A percentile compares a stretch with the other conserved stretches of the same genome.
Conservation (phyloP, 495 filamentous ascomycete genomes). For the Hyaloscypha bicolor region DNA sequence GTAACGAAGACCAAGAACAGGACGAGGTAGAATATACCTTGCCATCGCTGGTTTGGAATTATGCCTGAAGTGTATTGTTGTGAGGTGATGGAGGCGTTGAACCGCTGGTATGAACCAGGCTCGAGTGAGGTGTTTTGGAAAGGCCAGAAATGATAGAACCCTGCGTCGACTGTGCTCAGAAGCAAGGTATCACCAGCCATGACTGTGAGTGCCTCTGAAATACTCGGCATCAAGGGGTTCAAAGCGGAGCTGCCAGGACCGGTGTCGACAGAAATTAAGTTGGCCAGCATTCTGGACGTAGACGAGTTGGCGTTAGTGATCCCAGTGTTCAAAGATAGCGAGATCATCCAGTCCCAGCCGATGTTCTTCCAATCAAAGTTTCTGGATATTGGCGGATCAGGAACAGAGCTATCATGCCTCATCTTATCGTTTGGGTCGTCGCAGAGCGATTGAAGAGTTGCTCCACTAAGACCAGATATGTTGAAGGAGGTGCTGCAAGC, state of each 20-base stretch:
- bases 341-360: conserved; percentile 57
- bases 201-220: conserved; percentile 68
- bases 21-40: conserved; percentile 62
- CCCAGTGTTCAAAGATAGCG: conserved; percentile 62
- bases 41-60: conserved; percentile 51
- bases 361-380: conserved; percentile 60
- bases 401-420: conserved; percentile 48
- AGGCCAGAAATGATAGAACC: conserved; percentile 61
- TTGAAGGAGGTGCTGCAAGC: conserved; percentile 65
- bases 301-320: conserved; percentile 57
- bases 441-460: conserved; percentile 57
- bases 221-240: conserved; percentile 52
- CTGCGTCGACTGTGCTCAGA: conserved; percentile 50
- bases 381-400: conserved; percentile 36
- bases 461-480: conserved; percentile 57
- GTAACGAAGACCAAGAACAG: conserved; percentile 62
- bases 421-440: conserved; percentile 53
- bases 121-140: conserved; percentile 37
- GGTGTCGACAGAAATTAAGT: conserved; percentile 18
- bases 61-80: conserved; percentile 64
- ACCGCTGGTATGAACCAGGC: conserved; percentile 48
- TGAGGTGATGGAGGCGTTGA: conserved; percentile 57
- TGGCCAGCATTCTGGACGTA: conserved; percentile 61
- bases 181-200: conserved; percentile 65
- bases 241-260: conserved; percentile 49